Evolutionary conservation across 495 filamentous ascomycete genomes (phyloP).

Genomic region (Talaromyces stipitatus): DNA sequence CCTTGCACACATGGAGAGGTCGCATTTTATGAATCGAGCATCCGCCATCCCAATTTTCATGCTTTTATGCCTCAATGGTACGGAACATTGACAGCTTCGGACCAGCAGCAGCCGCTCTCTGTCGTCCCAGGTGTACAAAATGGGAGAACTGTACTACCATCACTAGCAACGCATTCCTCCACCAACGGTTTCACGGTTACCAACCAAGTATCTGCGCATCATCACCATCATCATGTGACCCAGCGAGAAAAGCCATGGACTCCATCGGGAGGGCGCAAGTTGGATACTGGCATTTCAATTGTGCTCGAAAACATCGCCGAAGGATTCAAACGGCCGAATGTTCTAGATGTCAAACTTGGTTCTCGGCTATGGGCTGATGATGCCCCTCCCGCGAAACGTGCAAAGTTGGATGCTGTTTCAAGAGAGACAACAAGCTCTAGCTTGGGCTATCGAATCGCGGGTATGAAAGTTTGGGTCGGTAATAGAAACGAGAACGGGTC

Average conservation of each 20-base stretch:
- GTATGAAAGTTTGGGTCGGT: slow-evolving; percentile 88
- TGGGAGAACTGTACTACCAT: slow-evolving; percentile 33
- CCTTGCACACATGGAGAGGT: slow-evolving; percentile 84
- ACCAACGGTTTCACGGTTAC: slow-evolving; percentile 10
- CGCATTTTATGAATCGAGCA: slow-evolving; percentile 80
- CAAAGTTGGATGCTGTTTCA: slow-evolving; percentile 70
- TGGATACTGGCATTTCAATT: slow-evolving; percentile 68
- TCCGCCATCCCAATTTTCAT: slow-evolving; percentile 60
- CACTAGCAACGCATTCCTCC: slow-evolving; percentile 21
- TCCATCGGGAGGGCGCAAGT: slow-evolving; percentile 46
- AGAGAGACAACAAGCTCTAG: slow-evolving; percentile 71
- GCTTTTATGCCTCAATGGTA: slow-evolving; percentile 78
- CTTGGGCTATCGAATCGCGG: slow-evolving; percentile 81
- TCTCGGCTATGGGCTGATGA: slow-evolving; percentile 78
- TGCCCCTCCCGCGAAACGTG: slow-evolving; percentile 67
- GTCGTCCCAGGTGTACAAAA: slow-evolving; percentile 33
- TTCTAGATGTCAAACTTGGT: slow-evolving; percentile 92
- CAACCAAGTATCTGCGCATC: background rate
- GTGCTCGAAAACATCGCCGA: slow-evolving; percentile 81
- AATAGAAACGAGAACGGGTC: slow-evolving; percentile 35
- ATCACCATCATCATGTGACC: background rate
- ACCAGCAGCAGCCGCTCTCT: slow-evolving; percentile 41
- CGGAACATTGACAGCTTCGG: slow-evolving; percentile 58
- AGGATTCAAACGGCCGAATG: slow-evolving; percentile 79
- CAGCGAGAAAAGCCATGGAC: slow-evolving; percentile 30